Conservation (phyloP, 208 protist species). For the Angomonas deanei region DNA sequence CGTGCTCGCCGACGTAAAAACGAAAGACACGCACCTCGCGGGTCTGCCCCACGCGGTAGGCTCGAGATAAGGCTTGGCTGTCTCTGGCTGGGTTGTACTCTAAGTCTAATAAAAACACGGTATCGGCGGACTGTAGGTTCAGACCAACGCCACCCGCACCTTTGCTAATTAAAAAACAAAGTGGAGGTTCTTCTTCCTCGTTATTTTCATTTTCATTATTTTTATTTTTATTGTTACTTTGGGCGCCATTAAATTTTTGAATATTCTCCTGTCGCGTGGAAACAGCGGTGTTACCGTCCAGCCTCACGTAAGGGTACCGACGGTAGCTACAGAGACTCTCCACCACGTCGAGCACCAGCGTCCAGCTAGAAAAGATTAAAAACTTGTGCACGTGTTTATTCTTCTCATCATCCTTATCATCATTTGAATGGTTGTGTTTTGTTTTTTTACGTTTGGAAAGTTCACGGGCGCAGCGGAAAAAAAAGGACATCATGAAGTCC, state of each 20-base stretch:
- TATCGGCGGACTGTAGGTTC: conserved; percentile 94
- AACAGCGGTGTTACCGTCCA: conserved; percentile 59
- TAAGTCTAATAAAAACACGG: conserved; percentile 94
- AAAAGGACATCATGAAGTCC: conserved; percentile 77
- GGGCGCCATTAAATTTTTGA: conserved; percentile 54
- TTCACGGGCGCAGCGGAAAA: conserved; percentile 11
- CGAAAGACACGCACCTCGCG: conserved; percentile 91
- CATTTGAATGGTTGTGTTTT: not conserved
- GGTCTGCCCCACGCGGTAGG: conserved; percentile 95
- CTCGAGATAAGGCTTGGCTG: conserved; percentile 93
- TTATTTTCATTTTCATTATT: not conserved
- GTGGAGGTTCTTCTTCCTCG: conserved; percentile 3
- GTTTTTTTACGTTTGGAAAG: not conserved
- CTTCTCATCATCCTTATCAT: not conserved
- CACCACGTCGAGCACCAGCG: conserved; percentile 65
- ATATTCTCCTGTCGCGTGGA: conserved; percentile 76
- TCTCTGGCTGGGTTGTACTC: conserved; percentile 96
- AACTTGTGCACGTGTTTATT: conserved; percentile 56
- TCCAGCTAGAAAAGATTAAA: conserved; percentile 96
- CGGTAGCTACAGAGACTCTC: conserved; percentile 53
- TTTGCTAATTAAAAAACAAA: conserved; percentile 93
- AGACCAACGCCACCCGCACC: conserved; percentile 95
- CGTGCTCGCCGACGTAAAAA: conserved; percentile 39
- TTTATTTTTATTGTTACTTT: not conserved
- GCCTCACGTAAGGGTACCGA: conserved; percentile 41